A percentile compares a stretch with the other conserved stretches of the same genome.
Evolutionary conservation across 2,329 filamentous ascomycete species (phyloP).

Genomic region (Alternaria sp.): DNA sequence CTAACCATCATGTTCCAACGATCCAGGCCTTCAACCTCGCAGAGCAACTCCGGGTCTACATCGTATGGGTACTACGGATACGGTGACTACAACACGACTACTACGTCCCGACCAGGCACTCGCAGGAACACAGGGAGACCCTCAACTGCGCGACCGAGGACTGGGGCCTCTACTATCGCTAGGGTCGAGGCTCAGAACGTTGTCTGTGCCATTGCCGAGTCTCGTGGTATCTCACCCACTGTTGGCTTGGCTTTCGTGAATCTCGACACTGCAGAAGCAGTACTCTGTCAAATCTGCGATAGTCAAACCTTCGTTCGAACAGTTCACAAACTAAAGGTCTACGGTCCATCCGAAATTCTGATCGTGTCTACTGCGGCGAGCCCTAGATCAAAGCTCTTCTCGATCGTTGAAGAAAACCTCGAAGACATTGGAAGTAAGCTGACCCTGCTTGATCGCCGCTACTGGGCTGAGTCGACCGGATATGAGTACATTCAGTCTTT

Average conservation of each 20-base stretch:
- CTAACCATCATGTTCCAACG: conserved; percentile 36
- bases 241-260: conserved; percentile 90
- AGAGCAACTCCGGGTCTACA: conserved; percentile 39
- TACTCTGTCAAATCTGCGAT: conserved; percentile 90
- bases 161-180: conserved; percentile 64
- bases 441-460: conserved; percentile 73
- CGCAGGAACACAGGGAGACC: conserved; percentile 45
- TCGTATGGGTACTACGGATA: conserved; percentile 46
- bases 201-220: conserved; percentile 87
- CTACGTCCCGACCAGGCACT: conserved; percentile 43
- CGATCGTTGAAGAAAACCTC: conserved; percentile 75
- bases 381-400: conserved; percentile 74
- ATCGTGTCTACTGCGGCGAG: conserved; percentile 76
- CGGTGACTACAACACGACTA: conserved; percentile 46
- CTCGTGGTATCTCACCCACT: conserved; percentile 82
- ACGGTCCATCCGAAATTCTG: conserved; percentile 79
- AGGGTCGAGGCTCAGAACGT: conserved; percentile 70
- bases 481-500: conserved; percentile 78
- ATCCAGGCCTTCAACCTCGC: conserved; percentile 35
- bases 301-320: conserved; percentile 91
- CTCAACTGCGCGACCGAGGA: conserved; percentile 59
- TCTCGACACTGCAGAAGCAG: conserved; percentile 80
- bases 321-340: conserved; percentile 82
- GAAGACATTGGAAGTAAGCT: conserved; percentile 64
- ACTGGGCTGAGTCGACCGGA: conserved; percentile 82